Percentiles rank a stretch among this genome's conserved stretches.
phyloP scores from a whole-genome alignment of 148 eudicot species.

The Rhododendron ferrugineum region DNA sequence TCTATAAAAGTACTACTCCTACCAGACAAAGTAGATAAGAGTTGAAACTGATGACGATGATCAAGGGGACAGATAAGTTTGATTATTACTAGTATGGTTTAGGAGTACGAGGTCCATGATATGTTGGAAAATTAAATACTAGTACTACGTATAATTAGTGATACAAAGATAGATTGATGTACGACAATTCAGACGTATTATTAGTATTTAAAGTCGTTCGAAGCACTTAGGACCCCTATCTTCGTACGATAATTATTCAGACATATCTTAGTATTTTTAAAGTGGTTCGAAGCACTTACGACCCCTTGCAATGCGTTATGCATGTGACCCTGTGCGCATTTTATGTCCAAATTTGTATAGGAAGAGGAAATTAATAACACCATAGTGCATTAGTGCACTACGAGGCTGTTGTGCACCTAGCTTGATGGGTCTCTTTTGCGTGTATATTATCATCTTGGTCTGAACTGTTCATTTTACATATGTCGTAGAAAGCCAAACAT shows the following conservation, averaged over 20 bases:
- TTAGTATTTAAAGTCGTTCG: neutral
- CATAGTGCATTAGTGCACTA: neutral
- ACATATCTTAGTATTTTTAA: neutral
- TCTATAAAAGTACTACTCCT: neutral
- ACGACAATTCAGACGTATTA: neutral
- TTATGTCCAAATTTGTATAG: neutral
- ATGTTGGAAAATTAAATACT: neutral
- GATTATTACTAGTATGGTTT: neutral
- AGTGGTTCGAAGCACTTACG: neutral
- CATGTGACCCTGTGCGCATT: neutral
- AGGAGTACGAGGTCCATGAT: neutral
- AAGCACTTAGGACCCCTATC: neutral
- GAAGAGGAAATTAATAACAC: neutral
- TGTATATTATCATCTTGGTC: too few relatives aligned
- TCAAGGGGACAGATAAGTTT: neutral
- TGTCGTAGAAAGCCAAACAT: neutral
- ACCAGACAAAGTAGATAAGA: neutral
- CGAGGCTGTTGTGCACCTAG: neutral
- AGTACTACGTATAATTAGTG: too few relatives aligned
- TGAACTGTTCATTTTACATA: neutral
- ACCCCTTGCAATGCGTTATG: neutral
- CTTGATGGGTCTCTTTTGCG: too few relatives aligned
- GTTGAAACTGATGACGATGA: neutral
- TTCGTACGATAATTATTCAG: too few relatives aligned
- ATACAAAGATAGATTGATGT: too few relatives aligned